Evolutionary conservation across 164 flowering plant species (phyloP).

Genomic region (Stephania cephalantha): DNA sequence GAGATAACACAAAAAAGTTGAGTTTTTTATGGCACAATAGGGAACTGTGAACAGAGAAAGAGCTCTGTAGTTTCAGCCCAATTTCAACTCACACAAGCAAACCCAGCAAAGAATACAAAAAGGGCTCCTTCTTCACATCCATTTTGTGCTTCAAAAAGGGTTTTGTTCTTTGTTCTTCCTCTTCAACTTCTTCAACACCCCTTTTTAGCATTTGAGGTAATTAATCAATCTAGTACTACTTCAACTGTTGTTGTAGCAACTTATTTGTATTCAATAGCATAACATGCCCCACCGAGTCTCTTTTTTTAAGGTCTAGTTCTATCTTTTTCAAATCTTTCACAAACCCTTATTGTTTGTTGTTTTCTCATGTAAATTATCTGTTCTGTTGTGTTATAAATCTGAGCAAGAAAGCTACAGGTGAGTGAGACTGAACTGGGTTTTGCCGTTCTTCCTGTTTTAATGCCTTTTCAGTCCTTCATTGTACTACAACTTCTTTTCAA

Average conservation of each 20-base stretch:
- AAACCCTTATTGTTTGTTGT: not conserved
- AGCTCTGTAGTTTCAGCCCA: slow-evolving; percentile 22
- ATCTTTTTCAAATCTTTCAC: not conserved
- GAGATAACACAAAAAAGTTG: slow-evolving; percentile 21
- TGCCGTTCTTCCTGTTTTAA: too few relatives aligned
- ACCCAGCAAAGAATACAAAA: not conserved
- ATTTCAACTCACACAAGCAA: not conserved
- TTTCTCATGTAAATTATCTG: not conserved
- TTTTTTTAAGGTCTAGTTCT: not conserved
- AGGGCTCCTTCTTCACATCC: not conserved
- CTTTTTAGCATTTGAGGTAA: not conserved
- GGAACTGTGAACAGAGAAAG: slow-evolving; percentile 27
- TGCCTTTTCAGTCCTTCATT: not conserved
- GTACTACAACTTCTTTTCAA: not conserved
- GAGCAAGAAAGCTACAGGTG: slow-evolving; percentile 2
- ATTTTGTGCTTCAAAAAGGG: not conserved
- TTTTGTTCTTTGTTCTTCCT: slow-evolving; percentile 13
- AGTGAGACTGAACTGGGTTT: not conserved
- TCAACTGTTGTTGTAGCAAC: not conserved
- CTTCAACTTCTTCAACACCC: slow-evolving; percentile 3
- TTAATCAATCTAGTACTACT: not conserved
- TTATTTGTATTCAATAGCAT: not conserved
- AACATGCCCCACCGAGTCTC: not conserved
- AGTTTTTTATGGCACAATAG: slow-evolving; percentile 27
- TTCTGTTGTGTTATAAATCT: not conserved